Evolutionary conservation across 495 filamentous ascomycete genomes (phyloP).

Genomic region (Xylaria telfairii): DNA sequence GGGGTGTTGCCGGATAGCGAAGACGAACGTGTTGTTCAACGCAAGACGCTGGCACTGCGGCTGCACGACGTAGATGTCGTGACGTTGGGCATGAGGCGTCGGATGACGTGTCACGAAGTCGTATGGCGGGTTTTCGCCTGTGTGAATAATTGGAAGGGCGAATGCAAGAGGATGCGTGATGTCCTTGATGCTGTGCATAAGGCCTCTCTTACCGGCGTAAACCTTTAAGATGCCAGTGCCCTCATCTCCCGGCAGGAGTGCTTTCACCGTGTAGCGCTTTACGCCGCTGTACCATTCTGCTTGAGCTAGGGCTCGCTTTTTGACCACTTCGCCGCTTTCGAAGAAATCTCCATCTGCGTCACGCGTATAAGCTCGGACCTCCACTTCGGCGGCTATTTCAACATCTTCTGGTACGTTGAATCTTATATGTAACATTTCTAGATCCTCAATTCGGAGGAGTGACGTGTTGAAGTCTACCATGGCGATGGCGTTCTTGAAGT

Average conservation of each 20-base stretch:
- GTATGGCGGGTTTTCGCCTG: slow-evolving; percentile 89
- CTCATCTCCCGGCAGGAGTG: slow-evolving; percentile 86
- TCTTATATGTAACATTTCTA: slow-evolving; percentile 90
- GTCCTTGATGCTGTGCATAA: slow-evolving; percentile 95
- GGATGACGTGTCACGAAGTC: slow-evolving; percentile 93
- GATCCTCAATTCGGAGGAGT: slow-evolving; percentile 80
- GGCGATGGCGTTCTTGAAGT: slow-evolving; percentile 78
- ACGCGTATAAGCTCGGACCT: slow-evolving; percentile 76
- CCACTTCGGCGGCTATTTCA: slow-evolving; percentile 92
- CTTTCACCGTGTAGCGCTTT: slow-evolving; percentile 93
- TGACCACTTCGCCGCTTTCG: slow-evolving; percentile 86
- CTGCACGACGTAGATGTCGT: slow-evolving; percentile 95
- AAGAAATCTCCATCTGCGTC: slow-evolving; percentile 92
- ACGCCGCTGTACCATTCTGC: slow-evolving; percentile 86
- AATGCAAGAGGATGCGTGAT: slow-evolving; percentile 92
- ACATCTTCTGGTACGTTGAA: slow-evolving; percentile 86
- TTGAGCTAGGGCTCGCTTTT: slow-evolving; percentile 86
- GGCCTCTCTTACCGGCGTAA: slow-evolving; percentile 89
- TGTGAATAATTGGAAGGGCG: slow-evolving; percentile 88
- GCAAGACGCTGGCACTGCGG: slow-evolving; percentile 88
- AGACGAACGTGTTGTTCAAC: slow-evolving; percentile 97
- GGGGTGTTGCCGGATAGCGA: slow-evolving; percentile 91
- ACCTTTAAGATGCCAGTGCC: slow-evolving; percentile 89
- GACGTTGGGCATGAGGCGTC: slow-evolving; percentile 93
- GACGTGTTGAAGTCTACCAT: slow-evolving; percentile 93